Evolutionary conservation across 169 alveolate genomes (phyloP).

Genomic region (Eimeria tenella): DNA sequence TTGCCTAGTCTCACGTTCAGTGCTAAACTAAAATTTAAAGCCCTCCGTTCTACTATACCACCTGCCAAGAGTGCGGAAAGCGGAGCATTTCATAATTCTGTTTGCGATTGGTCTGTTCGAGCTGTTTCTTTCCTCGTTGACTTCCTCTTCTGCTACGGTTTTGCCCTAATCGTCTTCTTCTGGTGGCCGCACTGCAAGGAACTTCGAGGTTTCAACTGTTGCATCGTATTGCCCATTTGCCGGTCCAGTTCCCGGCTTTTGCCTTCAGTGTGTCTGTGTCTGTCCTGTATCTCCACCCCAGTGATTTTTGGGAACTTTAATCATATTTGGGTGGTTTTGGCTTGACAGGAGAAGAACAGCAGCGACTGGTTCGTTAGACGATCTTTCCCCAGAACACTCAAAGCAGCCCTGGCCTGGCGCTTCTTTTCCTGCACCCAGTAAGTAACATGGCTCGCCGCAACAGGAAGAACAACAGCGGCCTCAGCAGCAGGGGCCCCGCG

Average conservation of each 20-base stretch:
- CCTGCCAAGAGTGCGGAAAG: too few relatives aligned
- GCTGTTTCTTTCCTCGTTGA: neutral
- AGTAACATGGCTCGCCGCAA: constrained; percentile 60
- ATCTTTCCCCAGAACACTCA: too few relatives aligned
- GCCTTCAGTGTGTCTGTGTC: neutral
- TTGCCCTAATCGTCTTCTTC: neutral
- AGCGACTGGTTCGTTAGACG: neutral
- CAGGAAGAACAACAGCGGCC: constrained; percentile 21
- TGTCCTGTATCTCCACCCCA: neutral
- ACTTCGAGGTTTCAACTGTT: too few relatives aligned
- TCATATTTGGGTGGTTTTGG: constrained; percentile 36
- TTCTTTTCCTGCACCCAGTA: constrained; percentile 7
- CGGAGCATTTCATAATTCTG: too few relatives aligned
- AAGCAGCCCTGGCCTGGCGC: neutral
- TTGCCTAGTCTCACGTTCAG: too few relatives aligned
- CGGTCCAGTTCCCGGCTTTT: neutral
- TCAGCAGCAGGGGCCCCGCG: neutral
- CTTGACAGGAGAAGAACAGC: constrained; percentile 27
- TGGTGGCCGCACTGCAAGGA: neutral
- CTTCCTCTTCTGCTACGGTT: neutral
- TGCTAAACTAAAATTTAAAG: too few relatives aligned
- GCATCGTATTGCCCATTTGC: too few relatives aligned
- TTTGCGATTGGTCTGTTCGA: neutral
- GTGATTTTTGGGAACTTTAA: constrained; percentile 1
- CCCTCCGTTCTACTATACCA: too few relatives aligned